Conservation (phyloP, 2,329 filamentous ascomycete species). For the Penicillium italicum region DNA sequence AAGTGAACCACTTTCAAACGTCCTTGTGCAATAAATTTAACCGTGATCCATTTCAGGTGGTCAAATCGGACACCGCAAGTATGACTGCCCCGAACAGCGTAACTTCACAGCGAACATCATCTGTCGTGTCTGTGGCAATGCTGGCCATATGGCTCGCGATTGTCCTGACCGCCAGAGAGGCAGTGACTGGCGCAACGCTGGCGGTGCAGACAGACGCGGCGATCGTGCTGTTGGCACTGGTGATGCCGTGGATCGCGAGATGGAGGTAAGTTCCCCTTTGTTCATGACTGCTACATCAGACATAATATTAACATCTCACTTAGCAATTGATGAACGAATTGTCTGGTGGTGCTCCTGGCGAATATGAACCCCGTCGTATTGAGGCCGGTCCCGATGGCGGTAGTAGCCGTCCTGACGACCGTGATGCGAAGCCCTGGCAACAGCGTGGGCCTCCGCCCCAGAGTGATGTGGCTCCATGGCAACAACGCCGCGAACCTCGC, state of each 20-base stretch:
- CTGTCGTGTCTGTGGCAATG: constrained; percentile 95
- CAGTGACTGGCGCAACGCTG: constrained; percentile 79
- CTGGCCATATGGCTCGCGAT: constrained; percentile 96
- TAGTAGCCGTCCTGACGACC: constrained; percentile 35
- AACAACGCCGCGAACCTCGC: constrained; percentile 55
- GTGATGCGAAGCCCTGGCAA: constrained; percentile 82
- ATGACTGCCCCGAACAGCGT: constrained; percentile 94
- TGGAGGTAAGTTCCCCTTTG: constrained; percentile 65
- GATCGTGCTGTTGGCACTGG: constrained; percentile 68
- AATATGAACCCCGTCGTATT: constrained; percentile 69
- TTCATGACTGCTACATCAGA: not conserved
- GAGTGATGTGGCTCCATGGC: constrained; percentile 80
- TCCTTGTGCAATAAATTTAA: constrained; percentile 16
- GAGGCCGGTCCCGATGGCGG: constrained; percentile 70
- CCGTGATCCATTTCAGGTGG: constrained; percentile 53
- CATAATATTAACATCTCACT: constrained; percentile 41
- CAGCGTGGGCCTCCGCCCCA: constrained; percentile 67
- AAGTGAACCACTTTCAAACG: constrained; percentile 29
- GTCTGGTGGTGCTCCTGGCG: constrained; percentile 64
- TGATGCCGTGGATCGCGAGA: constrained; percentile 87
- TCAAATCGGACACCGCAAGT: constrained; percentile 97
- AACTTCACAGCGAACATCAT: constrained; percentile 99
- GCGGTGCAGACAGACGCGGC: constrained; percentile 47
- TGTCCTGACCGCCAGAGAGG: constrained; percentile 93
- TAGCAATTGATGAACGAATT: constrained; percentile 98